Conservation (phyloP, 2,329 filamentous ascomycete genomes). For the Verticillium longisporum region DNA sequence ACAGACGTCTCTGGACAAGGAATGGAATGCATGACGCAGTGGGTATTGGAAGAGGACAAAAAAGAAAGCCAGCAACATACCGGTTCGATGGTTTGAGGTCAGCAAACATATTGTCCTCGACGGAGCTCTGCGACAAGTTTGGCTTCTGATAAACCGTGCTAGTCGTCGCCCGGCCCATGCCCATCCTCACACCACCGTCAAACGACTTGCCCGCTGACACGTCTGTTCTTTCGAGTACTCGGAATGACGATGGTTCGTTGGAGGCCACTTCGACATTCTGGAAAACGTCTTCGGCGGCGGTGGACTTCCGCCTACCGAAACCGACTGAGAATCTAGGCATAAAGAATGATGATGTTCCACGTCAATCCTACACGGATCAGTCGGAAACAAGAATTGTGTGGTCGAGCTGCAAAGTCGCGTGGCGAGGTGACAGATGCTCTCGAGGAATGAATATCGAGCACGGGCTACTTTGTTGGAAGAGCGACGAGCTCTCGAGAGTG, state of each 20-base stretch:
- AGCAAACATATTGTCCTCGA: constrained; percentile 51
- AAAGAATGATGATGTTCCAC: constrained; percentile 27
- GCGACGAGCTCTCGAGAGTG: background rate
- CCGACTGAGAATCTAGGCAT: constrained; percentile 58
- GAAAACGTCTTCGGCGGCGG: constrained; percentile 45
- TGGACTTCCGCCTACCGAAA: constrained; percentile 54
- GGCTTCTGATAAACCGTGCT: constrained; percentile 21
- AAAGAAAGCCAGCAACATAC: constrained; percentile 32
- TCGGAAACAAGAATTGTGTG: background rate
- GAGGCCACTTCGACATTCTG: constrained; percentile 41
- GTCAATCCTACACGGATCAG: background rate
- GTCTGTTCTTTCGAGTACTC: constrained; percentile 49
- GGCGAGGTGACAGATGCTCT: background rate
- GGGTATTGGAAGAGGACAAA: constrained; percentile 4
- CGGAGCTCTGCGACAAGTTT: constrained; percentile 27
- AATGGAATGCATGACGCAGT: constrained; percentile 1
- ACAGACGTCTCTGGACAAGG: background rate
- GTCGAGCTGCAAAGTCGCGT: background rate
- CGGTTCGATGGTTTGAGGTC: constrained; percentile 47
- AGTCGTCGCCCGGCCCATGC: constrained; percentile 30
- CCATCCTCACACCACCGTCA: constrained; percentile 39
- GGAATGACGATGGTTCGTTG: constrained; percentile 44
- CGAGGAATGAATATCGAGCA: background rate
- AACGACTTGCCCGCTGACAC: constrained; percentile 38
- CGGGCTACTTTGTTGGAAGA: background rate